Conservation (phyloP, 163 green algal genomes). For the Chloromonas sp. region DNA sequence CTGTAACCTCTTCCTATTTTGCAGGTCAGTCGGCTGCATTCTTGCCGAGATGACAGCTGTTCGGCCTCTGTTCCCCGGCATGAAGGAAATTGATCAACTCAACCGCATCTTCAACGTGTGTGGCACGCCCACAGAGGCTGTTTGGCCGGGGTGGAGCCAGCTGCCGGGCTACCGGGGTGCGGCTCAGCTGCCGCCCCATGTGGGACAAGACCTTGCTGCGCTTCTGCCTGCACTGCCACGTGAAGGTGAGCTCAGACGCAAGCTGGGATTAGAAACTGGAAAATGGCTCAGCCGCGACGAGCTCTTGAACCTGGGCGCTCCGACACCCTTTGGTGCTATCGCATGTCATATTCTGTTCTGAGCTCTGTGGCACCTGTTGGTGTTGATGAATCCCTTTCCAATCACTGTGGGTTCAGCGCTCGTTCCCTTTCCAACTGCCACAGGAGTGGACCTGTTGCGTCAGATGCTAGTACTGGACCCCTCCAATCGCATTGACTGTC, state of each 20-base stretch:
- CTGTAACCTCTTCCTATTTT: not conserved
- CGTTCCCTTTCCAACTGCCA: too few species aligned
- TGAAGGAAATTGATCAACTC: constrained; percentile 32
- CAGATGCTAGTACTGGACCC: constrained; percentile 30
- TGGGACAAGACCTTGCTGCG: not conserved
- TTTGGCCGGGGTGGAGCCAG: not conserved
- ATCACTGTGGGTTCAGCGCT: too few species aligned
- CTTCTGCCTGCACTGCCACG: not conserved
- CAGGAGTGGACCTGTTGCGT: constrained; percentile 27
- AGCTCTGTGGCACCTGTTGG: too few species aligned
- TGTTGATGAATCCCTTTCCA: too few species aligned
- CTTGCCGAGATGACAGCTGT: constrained; percentile 91
- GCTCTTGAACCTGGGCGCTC: too few species aligned
- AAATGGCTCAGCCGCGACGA: too few species aligned
- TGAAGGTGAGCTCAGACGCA: not conserved
- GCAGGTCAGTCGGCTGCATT: constrained; percentile 84
- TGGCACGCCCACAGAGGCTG: constrained; percentile 8
- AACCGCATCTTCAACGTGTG: constrained; percentile 86
- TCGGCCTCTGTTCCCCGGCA: constrained; percentile 81
- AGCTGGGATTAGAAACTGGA: too few species aligned
- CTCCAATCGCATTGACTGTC: constrained; percentile 49
- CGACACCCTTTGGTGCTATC: too few species aligned
- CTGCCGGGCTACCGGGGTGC: not conserved
- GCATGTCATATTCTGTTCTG: too few species aligned
- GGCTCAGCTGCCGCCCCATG: not conserved